Evolutionary conservation across 441 rosid genomes (phyloP), one percentile per base, ranked within the genome.

Genomic region (Metrosideros polymorpha): DNA sequence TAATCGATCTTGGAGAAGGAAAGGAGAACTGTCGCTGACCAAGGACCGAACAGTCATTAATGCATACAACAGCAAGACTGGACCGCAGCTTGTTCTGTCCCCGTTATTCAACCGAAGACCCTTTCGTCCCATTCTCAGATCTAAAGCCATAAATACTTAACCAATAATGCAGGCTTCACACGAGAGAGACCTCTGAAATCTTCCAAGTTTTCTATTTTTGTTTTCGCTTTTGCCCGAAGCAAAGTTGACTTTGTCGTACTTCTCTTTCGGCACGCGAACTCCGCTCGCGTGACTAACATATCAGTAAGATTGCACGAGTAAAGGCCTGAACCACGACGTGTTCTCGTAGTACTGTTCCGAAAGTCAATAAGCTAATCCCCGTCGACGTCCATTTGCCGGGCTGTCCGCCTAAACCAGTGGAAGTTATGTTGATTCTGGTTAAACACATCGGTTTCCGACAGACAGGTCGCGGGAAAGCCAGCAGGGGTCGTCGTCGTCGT

Each of bases 301-400:
- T 32, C n/a, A 53, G 45, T 83, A 43, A 27, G n/a, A 54, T 56
- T 43, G 12, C 39, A 55, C 4, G 50, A 42, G 24, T 75, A 9
- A 35, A 66, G 19, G 77, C 7, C 27, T 6, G 2, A 22, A 10
- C 57, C 85, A 42, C 25, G 45, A 84, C 63, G 50, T 32, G 77
- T 57, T 85, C 66, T 85, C 52, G 42, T 52, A 35, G 22, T 71
- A 75, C 8, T 52, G 45, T 76, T 85, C 45, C 9, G 18, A 24
- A 47, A 85, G 52, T 76, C 14, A 84, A 75, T 77, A 76, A 54
- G 42, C 32, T 75, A 71, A 85, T 85, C 53, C 51, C 19, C 39
- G 39, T 85, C 32, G 63, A 90, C 6, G 35, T 18, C 13, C 32
- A n/a, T 57, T n/a, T 0, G 42, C 32, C 2, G 25, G 14, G 45